Base-by-base conservation (phyloP, 352 stramenopile species). In the Phytopythium montanum region DNA sequence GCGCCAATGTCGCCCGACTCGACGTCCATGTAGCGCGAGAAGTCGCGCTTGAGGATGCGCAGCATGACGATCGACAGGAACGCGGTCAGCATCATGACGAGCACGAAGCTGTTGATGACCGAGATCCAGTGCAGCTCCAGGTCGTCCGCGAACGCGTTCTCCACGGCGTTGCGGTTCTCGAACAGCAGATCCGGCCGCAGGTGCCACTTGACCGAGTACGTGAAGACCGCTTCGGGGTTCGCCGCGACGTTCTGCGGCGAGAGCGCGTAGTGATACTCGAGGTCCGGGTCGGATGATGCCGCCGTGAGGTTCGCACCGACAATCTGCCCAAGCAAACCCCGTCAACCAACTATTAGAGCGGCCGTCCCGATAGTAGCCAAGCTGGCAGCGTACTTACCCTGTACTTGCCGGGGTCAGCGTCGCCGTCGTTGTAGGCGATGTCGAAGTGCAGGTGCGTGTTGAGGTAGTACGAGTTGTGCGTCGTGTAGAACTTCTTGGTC, bases 31-130 rank as follows among this genome's bases (percentile, higher is more conserved):
- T 98, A 99, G 13, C 91, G 83, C n/a, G 94, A 95, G 63, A 99
- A 98, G 72, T 99, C 97, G 60, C 98, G 98, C 70, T 98, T 98
- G 60, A 99, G 86, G 25, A 98, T 97, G 51, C 96, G 86, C 69
- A 99, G 80, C 74, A 99, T 89, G 63, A 99, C 98, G 59, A 99
- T 97, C 25, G 90, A 93, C 50, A 99, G 79, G 64, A 99, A 99
- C 3, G 85, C 89, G 12, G 92, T 97, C n/a, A 99, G 83, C 55
- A 99, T 88, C 64, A 99, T 86, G 10, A 99, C 97, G 39, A 99
- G 76, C 31, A 99, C 95, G 63, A 98, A 98, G 60, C 94, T 98
- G 70, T 99, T 99, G 76, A 99, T 98, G 69, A 99, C 98, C 19
- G 90, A 98, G 46, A 99, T 88, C 97, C 97, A 99, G 75, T 99